These are phyloP conservation scores for Quercus lobata DNA, from an alignment of 331 rosid genomes.

Conservation along the genomic window DNA sequence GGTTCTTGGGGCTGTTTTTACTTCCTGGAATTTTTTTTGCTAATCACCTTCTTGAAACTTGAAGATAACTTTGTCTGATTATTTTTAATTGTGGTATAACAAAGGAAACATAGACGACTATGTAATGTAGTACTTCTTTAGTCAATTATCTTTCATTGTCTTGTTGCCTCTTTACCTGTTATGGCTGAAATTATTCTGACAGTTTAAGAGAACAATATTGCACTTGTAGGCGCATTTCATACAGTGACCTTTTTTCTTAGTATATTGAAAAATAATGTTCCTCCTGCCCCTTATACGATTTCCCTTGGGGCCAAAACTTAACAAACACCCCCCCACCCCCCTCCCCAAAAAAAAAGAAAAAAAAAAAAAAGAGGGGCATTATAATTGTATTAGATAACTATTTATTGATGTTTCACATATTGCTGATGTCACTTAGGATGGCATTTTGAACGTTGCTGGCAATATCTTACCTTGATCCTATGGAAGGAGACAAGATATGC, in stretches of 20 bases:
- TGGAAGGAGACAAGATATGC: neutral
- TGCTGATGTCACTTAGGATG: neutral
- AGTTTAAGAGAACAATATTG: neutral
- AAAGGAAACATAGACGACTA: neutral
- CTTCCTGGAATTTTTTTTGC: constrained; percentile 2
- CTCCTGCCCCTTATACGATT: neutral
- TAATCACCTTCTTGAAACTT: neutral
- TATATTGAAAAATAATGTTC: neutral
- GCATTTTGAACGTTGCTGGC: neutral
- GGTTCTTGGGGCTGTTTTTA: constrained; percentile 4
- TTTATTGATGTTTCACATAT: too few relatives aligned
- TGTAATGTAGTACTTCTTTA: neutral
- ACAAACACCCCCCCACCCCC: too few relatives aligned
- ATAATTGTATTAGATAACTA: too few relatives aligned
- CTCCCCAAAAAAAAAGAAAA: neutral
- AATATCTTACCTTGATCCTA: neutral
- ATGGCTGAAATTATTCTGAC: neutral
- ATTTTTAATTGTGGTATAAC: neutral
- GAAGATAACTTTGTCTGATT: neutral
- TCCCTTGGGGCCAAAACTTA: too few relatives aligned
- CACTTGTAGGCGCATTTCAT: neutral
- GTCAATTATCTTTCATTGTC: neutral
- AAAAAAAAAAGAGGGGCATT: neutral
- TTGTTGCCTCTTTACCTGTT: neutral
- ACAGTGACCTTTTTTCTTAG: neutral